Percentiles rank a stretch among this genome's conserved stretches.
Conservation (phyloP, 2,329 filamentous ascomycete genomes). For the Rhynchosporium graminicola region DNA sequence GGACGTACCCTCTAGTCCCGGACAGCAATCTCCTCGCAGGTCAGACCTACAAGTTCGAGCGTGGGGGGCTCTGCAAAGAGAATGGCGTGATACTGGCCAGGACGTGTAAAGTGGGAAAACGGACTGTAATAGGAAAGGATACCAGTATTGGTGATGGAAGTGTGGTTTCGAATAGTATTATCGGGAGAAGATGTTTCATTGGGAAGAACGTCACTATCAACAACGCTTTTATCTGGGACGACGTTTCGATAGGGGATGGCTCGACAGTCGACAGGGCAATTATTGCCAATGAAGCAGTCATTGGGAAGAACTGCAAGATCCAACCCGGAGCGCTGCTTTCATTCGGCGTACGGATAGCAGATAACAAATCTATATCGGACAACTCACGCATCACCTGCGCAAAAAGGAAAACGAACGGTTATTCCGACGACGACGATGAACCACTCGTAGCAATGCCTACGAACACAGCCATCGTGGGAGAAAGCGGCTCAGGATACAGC, state of each 20-base stretch:
- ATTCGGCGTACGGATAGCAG: conserved; percentile 71
- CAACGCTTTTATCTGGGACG: conserved; percentile 86
- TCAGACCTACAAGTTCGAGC: conserved; percentile 72
- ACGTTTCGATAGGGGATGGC: conserved; percentile 74
- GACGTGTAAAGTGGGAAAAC: conserved; percentile 67
- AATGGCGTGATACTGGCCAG: conserved; percentile 72
- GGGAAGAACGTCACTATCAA: conserved; percentile 80
- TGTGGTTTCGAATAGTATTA: conserved; percentile 71
- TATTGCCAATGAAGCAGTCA: conserved; percentile 68
- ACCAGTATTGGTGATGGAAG: conserved; percentile 74
- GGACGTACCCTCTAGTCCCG: conserved; percentile 86
- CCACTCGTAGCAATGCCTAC: conserved; percentile 40
- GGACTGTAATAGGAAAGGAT: conserved; percentile 74
- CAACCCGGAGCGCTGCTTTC: conserved; percentile 76
- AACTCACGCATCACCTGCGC: conserved; percentile 45
- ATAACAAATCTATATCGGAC: conserved; percentile 52
- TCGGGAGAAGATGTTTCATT: conserved; percentile 84
- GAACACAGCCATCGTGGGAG: conserved; percentile 57
- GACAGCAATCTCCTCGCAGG: conserved; percentile 81
- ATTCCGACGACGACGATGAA: conserved; percentile 32
- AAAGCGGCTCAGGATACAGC: conserved; percentile 60
- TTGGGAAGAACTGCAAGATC: conserved; percentile 72
- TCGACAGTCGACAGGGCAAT: conserved; percentile 71
- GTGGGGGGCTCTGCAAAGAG: conserved; percentile 75
- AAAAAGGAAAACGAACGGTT: conserved; percentile 44